Conservation (phyloP, 148 eudicot genomes). For the Amaranthus palmeri region DNA sequence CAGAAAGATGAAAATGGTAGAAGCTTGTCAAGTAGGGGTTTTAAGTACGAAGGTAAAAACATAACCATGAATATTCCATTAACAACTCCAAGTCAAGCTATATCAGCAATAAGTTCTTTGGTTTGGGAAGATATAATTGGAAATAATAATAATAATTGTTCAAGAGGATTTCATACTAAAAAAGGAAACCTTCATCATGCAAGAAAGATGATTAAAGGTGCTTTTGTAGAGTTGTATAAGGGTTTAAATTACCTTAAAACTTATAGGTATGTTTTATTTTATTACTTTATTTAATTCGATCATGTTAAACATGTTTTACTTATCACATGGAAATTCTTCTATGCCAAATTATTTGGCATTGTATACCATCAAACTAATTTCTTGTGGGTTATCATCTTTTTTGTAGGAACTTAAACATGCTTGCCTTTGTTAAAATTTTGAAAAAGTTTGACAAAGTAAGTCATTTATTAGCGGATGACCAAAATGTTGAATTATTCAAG, state of each 20-base stretch:
- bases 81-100: conserved; percentile 68
- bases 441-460: conserved; percentile 96
- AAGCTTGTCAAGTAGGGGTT: conserved; percentile 37
- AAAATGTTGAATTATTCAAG: too few relatives aligned
- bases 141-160: conserved; percentile 57
- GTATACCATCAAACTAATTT: not conserved
- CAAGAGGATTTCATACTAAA: conserved; percentile 60
- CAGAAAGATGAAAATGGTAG: conserved; percentile 48
- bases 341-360: too few relatives aligned
- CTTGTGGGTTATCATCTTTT: conserved; percentile 23
- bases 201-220: conserved; percentile 89
- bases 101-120: conserved; percentile 72
- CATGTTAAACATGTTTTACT: not conserved
- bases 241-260: conserved; percentile 82
- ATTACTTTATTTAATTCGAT: not conserved
- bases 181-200: conserved; percentile 79
- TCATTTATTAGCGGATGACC: not conserved
- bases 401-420: conserved; percentile 93
- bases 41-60: conserved; percentile 60
- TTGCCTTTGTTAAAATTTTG: conserved; percentile 81
- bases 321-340: conserved; percentile 11
- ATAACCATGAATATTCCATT: conserved; percentile 77
- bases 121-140: conserved; percentile 69
- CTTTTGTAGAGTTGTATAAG: conserved; percentile 85
- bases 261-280: conserved; percentile 47